Base-by-base conservation (phyloP, 768 basidiomycete genomes). In the Lactarius quietus region DNA sequence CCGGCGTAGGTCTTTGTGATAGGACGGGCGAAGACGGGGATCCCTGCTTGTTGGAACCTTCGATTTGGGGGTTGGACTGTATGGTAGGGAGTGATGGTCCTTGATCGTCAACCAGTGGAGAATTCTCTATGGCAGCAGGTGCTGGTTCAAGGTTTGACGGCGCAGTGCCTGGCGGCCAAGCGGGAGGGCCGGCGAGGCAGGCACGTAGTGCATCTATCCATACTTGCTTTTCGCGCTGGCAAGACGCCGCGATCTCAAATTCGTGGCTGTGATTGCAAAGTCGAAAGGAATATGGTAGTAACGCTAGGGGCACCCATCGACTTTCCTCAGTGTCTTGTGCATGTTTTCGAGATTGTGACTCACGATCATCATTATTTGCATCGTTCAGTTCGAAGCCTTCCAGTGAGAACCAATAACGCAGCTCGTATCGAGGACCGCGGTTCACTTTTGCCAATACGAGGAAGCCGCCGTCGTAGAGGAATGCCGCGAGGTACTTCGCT, bases 361-460 rank as follows among this genome's bases (percentile, higher is more conserved):
- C 70, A 96, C 94, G 88, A 74, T 92, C 88, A 61, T 87, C 86
- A 31, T 86, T 84, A 39, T 82, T 83, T 20, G 86, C 80, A 63
- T 92, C 90, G 17, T 82, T 76, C 43, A 95, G 69, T 59, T 90
- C 86, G 69, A 92, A 91, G 23, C 85, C 84, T 53, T 82, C 81
- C 26, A 97, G 77, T 45, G 86, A 84, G 71, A 98, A 89, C 90
- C 94, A 98, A 73, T 96, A 90, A 66, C 82, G 84, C 20, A 93
- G 87, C 71, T 95, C 93, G 72, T 97, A 99, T 38, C 79, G 80
- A 73, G 82, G 91, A 69, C 79, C 79, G 64, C 84, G 82, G 77
- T 92, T 94, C 45, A 95, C 88, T 77, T 96, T 98, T 69, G 86
- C 92, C 53, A 99, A 78, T 26, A 97, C 81, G 43, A 98, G 76